Conservation (phyloP, 139 green algal species). For the Tetradesmus obliquus region DNA sequence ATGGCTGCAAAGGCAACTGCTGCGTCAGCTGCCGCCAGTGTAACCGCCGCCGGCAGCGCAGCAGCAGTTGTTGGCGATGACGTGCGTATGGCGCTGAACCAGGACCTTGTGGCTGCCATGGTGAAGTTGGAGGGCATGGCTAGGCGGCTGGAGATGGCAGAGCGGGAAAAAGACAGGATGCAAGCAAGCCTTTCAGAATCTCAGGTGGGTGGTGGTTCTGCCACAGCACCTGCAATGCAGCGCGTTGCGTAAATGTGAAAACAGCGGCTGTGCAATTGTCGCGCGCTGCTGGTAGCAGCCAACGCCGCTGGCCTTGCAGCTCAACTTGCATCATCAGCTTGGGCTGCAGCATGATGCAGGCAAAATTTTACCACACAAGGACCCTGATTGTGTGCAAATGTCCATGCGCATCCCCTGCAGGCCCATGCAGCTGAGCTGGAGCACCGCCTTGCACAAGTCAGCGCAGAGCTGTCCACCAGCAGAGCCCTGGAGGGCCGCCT, state of each 20-base stretch:
- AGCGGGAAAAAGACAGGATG: slow-evolving; percentile 56
- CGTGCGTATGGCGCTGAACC: slow-evolving; percentile 25
- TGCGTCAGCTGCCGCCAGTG: neutral
- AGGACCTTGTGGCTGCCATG: slow-evolving; percentile 61
- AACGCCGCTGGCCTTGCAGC: no score
- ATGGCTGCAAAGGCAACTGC: neutral
- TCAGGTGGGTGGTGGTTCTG: slow-evolving; percentile 47
- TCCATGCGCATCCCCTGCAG: slow-evolving; percentile 38
- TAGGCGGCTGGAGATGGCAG: slow-evolving; percentile 56
- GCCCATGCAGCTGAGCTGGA: slow-evolving; percentile 56
- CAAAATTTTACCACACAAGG: no score
- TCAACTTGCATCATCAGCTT: no score
- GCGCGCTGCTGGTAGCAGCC: no score
- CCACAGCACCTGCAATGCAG: neutral
- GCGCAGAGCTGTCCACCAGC: slow-evolving; percentile 58
- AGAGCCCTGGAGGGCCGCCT: slow-evolving; percentile 39
- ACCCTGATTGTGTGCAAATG: no score
- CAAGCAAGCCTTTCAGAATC: slow-evolving; percentile 53
- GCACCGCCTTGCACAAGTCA: slow-evolving; percentile 51
- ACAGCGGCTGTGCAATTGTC: no score
- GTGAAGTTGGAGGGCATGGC: slow-evolving; percentile 56
- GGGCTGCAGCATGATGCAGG: no score
- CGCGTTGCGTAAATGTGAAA: no score
- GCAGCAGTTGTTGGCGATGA: slow-evolving; percentile 15
- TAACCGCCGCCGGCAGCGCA: neutral